These are phyloP conservation scores for Emmonsia crescens DNA, from an alignment of 2,329 filamentous ascomycete species.

Conservation along the genomic window DNA sequence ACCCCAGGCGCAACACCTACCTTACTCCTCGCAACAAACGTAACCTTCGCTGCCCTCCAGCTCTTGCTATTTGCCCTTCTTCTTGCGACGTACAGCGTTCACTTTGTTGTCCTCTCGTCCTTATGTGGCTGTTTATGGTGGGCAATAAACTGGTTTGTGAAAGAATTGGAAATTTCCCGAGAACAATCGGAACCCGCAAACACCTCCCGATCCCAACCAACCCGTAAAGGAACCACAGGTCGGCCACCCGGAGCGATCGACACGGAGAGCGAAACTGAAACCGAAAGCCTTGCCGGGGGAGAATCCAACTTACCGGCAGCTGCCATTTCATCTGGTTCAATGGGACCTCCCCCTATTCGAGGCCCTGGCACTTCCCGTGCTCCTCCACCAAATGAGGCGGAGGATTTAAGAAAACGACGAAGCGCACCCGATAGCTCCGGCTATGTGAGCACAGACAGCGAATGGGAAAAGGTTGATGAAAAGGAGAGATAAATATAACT, in stretches of 20 bases:
- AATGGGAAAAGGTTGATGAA: slow-evolving; percentile 93
- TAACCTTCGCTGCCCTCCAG: slow-evolving; percentile 77
- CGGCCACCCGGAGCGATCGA: slow-evolving; percentile 24
- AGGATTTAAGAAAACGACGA: slow-evolving; percentile 35
- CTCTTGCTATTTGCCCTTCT: slow-evolving; percentile 65
- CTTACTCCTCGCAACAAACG: slow-evolving; percentile 81
- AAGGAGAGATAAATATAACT: slow-evolving; percentile 37
- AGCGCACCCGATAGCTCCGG: slow-evolving; percentile 40
- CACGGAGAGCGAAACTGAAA: slow-evolving; percentile 36
- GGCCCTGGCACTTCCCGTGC: background rate
- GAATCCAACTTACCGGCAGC: slow-evolving; percentile 10
- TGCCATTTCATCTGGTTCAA: slow-evolving; percentile 8
- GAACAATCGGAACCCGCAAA: slow-evolving; percentile 1
- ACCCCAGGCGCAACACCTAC: slow-evolving; percentile 81
- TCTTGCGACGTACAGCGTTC: slow-evolving; percentile 71
- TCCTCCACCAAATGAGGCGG: slow-evolving; percentile 8
- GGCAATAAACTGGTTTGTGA: slow-evolving; percentile 84
- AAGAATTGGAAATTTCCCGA: slow-evolving; percentile 12
- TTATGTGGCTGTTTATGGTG: slow-evolving; percentile 79
- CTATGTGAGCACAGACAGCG: slow-evolving; percentile 73
- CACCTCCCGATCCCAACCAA: background rate
- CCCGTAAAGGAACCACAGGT: background rate
- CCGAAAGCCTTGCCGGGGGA: slow-evolving; percentile 21
- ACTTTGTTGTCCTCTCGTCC: slow-evolving; percentile 72
- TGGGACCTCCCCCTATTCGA: slow-evolving; percentile 3